These are phyloP conservation scores for Cornus florida DNA, from an alignment of 148 eudicot species.

Conservation along the genomic window DNA sequence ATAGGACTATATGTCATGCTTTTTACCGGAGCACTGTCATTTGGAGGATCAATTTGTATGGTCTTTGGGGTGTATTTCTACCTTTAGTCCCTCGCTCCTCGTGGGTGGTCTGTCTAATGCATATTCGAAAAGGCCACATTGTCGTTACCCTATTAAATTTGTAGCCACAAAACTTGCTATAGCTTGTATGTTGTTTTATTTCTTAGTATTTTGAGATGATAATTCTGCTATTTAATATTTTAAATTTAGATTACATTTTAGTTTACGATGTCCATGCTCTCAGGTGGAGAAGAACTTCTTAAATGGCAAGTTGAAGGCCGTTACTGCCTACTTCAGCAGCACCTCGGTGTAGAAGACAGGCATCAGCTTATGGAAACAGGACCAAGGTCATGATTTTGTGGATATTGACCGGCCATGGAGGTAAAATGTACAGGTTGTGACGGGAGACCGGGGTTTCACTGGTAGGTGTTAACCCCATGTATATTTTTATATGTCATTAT, in stretches of 20 bases:
- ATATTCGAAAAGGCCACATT: not conserved
- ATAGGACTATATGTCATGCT: not conserved
- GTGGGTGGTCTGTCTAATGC: not conserved
- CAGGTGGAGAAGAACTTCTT: conserved; percentile 89
- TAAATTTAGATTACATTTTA: not conserved
- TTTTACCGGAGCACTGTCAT: not conserved
- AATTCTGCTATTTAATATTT: not conserved
- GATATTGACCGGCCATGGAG: not conserved
- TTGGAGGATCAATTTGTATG: not conserved
- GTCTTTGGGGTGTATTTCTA: not conserved
- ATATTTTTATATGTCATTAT: too few species aligned
- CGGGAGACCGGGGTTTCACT: not conserved
- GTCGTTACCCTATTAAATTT: not conserved
- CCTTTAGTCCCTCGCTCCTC: not conserved
- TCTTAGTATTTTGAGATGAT: not conserved
- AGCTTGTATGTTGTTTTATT: not conserved
- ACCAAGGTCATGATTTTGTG: not conserved
- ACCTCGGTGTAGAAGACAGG: conserved; percentile 16
- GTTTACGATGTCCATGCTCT: not conserved
- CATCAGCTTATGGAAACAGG: not conserved
- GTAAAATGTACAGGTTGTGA: not conserved
- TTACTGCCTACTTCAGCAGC: conserved; percentile 79
- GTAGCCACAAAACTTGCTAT: not conserved
- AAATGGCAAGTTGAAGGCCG: conserved; percentile 78
- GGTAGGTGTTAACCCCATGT: not conserved